Conservation (phyloP, 495 filamentous ascomycete genomes). For the Neurospora sp. region DNA sequence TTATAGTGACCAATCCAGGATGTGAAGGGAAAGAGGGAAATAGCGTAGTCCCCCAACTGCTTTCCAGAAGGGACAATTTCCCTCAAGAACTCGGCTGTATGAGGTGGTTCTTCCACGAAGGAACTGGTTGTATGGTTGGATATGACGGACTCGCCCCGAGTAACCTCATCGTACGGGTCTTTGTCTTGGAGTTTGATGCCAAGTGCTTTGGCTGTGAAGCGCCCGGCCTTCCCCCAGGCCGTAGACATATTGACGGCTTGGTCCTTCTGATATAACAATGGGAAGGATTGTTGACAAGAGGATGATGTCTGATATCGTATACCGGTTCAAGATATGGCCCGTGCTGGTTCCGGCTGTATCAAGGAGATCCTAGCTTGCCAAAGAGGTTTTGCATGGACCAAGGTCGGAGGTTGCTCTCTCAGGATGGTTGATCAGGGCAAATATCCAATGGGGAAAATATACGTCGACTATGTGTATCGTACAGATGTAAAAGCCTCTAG, state of each 20-base stretch:
- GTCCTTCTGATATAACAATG: not conserved
- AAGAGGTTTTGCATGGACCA: not conserved
- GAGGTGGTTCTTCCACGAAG: constrained; percentile 79
- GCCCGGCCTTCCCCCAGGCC: constrained; percentile 44
- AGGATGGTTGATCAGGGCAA: not conserved
- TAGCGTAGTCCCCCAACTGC: constrained; percentile 48
- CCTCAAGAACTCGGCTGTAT: constrained; percentile 57
- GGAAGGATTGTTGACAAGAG: not conserved
- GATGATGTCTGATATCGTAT: not conserved
- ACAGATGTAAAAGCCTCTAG: not conserved
- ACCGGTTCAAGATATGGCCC: not conserved
- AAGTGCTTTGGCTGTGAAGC: constrained; percentile 64
- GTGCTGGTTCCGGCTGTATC: not conserved
- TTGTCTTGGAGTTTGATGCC: constrained; percentile 73
- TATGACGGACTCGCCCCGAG: constrained; percentile 67
- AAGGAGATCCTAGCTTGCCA: not conserved
- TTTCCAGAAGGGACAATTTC: constrained; percentile 46
- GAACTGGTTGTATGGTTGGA: constrained; percentile 66
- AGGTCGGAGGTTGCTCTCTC: not conserved
- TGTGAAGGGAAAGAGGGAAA: constrained; percentile 73
- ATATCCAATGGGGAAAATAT: not conserved
- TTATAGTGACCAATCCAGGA: constrained; percentile 88
- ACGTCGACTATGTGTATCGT: not conserved
- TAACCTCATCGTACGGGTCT: constrained; percentile 47
- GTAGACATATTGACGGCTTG: not conserved